These are phyloP conservation scores for Aureobasidium sp. DNA, from an alignment of 2,329 filamentous ascomycete genomes.

Conservation along the genomic window DNA sequence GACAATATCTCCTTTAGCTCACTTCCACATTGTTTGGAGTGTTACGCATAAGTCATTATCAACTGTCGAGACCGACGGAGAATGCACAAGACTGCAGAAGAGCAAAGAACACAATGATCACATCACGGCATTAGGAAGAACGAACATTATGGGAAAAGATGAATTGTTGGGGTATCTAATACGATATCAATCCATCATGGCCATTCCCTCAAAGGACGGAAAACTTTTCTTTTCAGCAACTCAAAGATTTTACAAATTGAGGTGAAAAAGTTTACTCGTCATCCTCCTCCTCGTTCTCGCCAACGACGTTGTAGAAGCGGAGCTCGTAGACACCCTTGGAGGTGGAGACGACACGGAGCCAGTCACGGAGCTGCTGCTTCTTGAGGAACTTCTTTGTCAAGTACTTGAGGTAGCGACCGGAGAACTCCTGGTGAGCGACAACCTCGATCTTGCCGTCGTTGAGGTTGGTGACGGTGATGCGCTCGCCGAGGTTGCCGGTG, in stretches of 20 bases:
- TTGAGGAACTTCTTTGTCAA: slow-evolving; percentile 99
- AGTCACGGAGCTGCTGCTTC: slow-evolving; percentile 99
- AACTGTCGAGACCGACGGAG: too few relatives aligned
- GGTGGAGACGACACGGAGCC: slow-evolving; percentile 97
- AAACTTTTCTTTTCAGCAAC: background rate
- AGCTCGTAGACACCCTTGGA: slow-evolving; percentile 98
- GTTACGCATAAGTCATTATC: background rate
- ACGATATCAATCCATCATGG: background rate
- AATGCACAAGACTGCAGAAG: background rate
- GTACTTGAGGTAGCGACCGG: slow-evolving; percentile 99
- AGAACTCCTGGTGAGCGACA: slow-evolving; percentile 95
- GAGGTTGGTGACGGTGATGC: slow-evolving; percentile 79
- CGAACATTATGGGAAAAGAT: slow-evolving; percentile 3
- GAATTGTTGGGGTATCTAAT: slow-evolving; percentile 13
- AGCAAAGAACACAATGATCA: background rate
- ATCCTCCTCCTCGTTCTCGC: slow-evolving; percentile 95
- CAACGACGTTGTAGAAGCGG: slow-evolving; percentile 99
- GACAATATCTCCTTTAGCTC: background rate
- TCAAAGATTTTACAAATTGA: background rate
- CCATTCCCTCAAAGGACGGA: background rate
- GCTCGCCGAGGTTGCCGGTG: slow-evolving; percentile 95
- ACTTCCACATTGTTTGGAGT: background rate
- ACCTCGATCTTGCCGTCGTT: slow-evolving; percentile 98
- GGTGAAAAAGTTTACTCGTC: slow-evolving; percentile 65
- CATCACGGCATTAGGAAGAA: background rate